Base-by-base conservation (phyloP, 148 eudicot genomes). In the Fallopia convolvulus region DNA sequence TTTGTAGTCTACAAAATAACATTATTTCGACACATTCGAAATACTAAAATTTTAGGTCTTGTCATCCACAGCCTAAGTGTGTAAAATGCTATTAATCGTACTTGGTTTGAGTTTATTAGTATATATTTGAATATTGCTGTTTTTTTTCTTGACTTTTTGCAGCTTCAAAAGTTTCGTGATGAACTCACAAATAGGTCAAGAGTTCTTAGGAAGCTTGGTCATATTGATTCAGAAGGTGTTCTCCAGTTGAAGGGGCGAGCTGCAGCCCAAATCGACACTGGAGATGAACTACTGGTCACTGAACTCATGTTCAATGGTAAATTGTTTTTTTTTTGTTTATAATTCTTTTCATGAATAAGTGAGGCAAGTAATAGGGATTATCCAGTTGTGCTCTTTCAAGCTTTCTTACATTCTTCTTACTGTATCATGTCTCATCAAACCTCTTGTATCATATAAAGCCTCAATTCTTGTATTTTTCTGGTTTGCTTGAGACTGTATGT, bases 251-350 rank as follows among this genome's bases (percentile, higher is more conserved):
- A 95, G 83, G 97, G 99, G 68, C 90, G 97, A 48, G 97, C 99
- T 60, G 99, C 99, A 6, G 83, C 94, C 68, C 85, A 91, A 81
- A 86, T 95, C 76, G 99, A 95, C 83, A 92, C 97, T 17, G 97
- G 99, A 70, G 99, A 95, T 77, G 97, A 95, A 84, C 97, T 93
- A 63, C 92, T 95, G 71, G 97, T 91, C 17, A 92, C 99, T 0
- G 99, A 95, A 82, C 81, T 95, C 81, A 95, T 95, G 99, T 95
- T 95, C 74, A 95, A 92, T 84, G 97, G 99, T 93, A 81, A 85
- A 66, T 77, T 36, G 53, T 75, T 36, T 3, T n/a, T 53, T 68
- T 42, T 33, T 46, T 41, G 65, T 26, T 26, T 58, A 12, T 32
- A 15, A 39, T 36, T 17, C 20, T 68, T 36, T 17, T 68, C 12